A percentile compares a stretch with the other conserved stretches of the same genome.
phyloP scores from a whole-genome alignment of 768 basidiomycete genomes.

The Lactarius quietus region DNA sequence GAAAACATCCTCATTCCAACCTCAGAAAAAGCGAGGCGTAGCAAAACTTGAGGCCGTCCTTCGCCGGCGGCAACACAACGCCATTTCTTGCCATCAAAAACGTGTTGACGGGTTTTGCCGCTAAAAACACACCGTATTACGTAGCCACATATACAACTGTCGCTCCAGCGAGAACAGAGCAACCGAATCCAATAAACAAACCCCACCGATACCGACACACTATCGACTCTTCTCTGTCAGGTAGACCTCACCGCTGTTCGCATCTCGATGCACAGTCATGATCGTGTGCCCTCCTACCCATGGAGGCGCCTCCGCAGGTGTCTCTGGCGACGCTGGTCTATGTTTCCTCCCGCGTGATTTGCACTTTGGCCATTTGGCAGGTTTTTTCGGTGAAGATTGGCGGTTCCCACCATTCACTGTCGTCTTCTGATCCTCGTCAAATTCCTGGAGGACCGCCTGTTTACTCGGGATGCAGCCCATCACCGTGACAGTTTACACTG shows the following conservation, averaged over 20 bases:
- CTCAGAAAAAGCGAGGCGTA: background rate
- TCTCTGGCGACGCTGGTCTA: slow-evolving; percentile 11
- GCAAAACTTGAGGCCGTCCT: too few species aligned
- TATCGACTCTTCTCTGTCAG: slow-evolving; percentile 17
- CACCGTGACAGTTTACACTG: background rate
- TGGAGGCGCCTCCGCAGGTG: slow-evolving; percentile 18
- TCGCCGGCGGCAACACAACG: too few species aligned
- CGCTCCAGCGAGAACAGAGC: too few species aligned
- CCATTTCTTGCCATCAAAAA: background rate
- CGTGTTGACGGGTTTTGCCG: background rate
- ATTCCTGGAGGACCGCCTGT: slow-evolving; percentile 26
- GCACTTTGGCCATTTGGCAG: slow-evolving; percentile 5
- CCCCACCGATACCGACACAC: background rate
- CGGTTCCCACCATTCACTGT: background rate
- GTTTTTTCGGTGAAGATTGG: background rate
- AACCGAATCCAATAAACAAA: background rate
- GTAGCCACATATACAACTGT: background rate
- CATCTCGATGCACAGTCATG: slow-evolving; percentile 11
- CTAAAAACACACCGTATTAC: background rate
- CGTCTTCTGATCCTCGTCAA: background rate
- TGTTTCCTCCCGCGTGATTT: slow-evolving; percentile 9
- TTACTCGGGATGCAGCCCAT: slow-evolving; percentile 48
- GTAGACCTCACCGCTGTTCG: slow-evolving; percentile 9
- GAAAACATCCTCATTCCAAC: background rate
- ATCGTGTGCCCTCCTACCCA: slow-evolving; percentile 23